Conservation (phyloP, 108 stramenopile genomes). For the Skeletonema potamos region DNA sequence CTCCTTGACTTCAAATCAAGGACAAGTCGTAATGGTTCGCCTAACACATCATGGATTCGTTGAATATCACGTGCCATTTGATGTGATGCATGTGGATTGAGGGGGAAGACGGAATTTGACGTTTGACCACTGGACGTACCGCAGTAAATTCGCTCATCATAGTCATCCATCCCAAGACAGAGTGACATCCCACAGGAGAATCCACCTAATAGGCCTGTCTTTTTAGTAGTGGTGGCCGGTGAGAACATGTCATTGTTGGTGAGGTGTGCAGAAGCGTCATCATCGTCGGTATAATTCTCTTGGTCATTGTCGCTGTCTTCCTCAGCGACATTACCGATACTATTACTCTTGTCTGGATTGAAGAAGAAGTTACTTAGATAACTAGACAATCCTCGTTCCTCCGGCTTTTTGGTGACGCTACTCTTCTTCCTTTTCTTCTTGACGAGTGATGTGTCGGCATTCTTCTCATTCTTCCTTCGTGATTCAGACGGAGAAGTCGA, state of each 20-base stretch:
- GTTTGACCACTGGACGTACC: not conserved
- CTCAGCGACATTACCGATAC: not conserved
- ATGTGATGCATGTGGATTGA: slow-evolving; percentile 20
- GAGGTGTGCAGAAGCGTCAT: slow-evolving; percentile 3
- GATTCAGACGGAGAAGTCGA: not conserved
- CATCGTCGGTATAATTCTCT: not conserved
- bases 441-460: not conserved
- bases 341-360: not conserved
- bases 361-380: not conserved
- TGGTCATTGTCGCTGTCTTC: not conserved
- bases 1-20: slow-evolving; percentile 57
- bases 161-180: slow-evolving; percentile 35
- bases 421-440: not conserved
- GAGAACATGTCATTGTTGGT: slow-evolving; percentile 45
- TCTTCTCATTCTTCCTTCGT: not conserved
- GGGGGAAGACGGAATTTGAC: slow-evolving; percentile 8
- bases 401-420: not conserved
- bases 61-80: slow-evolving; percentile 49
- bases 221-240: not conserved
- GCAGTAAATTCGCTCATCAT: not conserved
- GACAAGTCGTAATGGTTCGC: slow-evolving; percentile 48
- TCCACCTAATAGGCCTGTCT: slow-evolving; percentile 6
- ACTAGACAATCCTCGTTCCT: not conserved
- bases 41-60: slow-evolving; percentile 39
- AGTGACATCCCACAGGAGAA: slow-evolving; percentile 44